A percentile compares a stretch with the other conserved stretches of the same genome.
Conservation (phyloP, 225 moss, liverwort and hornwort species). For the Pseudisothecium myosuroides region DNA sequence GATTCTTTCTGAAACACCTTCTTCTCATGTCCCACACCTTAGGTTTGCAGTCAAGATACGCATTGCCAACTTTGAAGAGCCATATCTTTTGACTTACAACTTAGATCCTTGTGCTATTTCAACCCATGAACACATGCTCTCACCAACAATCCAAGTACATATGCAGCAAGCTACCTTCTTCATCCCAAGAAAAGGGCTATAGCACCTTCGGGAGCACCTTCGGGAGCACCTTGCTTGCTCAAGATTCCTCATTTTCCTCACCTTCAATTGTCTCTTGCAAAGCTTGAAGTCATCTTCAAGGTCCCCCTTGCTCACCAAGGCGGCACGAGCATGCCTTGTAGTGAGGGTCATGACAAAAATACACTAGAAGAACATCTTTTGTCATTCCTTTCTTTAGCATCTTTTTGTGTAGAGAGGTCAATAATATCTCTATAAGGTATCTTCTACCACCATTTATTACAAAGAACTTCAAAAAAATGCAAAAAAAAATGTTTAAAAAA, state of each 20-base stretch:
- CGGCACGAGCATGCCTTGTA: rapidly evolving
- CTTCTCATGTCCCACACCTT: too few relatives aligned
- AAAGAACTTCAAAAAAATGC: neutral
- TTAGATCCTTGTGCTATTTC: rapidly evolving
- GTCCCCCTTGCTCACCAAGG: too few relatives aligned
- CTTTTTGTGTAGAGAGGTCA: neutral
- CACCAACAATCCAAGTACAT: too few relatives aligned
- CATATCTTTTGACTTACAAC: too few relatives aligned
- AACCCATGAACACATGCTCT: rapidly evolving
- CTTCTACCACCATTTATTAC: neutral
- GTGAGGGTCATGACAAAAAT: neutral
- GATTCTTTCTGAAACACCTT: rapidly evolving
- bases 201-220: rapidly evolving
- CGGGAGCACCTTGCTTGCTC: rapidly evolving
- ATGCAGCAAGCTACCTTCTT: rapidly evolving
- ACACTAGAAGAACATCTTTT: neutral
- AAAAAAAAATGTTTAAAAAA: too few relatives aligned
- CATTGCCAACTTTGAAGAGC: too few relatives aligned
- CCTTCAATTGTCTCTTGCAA: too few relatives aligned
- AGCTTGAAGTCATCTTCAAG: too few relatives aligned
- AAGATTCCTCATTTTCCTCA: too few relatives aligned
- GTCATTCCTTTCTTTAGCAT: rapidly evolving
- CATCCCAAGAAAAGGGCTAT: rapidly evolving
- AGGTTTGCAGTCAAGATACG: rapidly evolving
- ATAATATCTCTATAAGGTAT: neutral